Evolutionary conservation across 2,329 filamentous ascomycete genomes (phyloP).

Genomic region (Xylaria digitata): DNA sequence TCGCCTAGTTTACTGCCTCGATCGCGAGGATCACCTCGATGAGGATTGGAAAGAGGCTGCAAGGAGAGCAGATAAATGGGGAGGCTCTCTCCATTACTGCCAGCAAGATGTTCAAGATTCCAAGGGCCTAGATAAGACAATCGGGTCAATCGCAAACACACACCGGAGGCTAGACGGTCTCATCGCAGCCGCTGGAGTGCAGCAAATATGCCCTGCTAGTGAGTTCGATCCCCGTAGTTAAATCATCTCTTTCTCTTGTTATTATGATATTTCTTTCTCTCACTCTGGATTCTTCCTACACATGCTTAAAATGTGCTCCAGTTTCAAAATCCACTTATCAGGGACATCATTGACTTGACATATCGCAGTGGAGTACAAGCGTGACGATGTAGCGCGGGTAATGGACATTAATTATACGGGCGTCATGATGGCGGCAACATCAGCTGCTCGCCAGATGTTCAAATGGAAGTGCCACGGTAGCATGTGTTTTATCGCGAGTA

Average conservation of each 20-base stretch:
- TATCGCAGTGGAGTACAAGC: constrained; percentile 72
- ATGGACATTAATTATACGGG: constrained; percentile 77
- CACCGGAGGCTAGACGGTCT: constrained; percentile 72
- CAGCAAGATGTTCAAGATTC: constrained; percentile 76
- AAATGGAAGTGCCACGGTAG: constrained; percentile 63
- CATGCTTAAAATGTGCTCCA: neutral
- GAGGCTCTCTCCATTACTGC: constrained; percentile 72
- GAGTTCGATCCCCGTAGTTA: neutral
- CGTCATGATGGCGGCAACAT: constrained; percentile 76
- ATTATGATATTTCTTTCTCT: neutral
- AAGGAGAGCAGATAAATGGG: constrained; percentile 69
- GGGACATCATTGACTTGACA: constrained; percentile 15
- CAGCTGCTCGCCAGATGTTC: constrained; percentile 73
- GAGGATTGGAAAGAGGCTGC: constrained; percentile 71
- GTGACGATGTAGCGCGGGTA: constrained; percentile 68
- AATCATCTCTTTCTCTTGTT: neutral
- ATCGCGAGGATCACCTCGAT: constrained; percentile 61
- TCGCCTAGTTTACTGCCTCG: constrained; percentile 66
- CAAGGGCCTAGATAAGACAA: constrained; percentile 65
- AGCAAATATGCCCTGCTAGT: constrained; percentile 69
- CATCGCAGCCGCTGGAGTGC: constrained; percentile 75
- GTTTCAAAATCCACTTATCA: neutral
- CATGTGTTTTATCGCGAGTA: constrained; percentile 68
- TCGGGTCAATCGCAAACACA: constrained; percentile 69
- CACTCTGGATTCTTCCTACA: neutral